These are phyloP conservation scores for Gossypium raimondii DNA, from an alignment of 345 rosid species.

Conservation along the genomic window DNA sequence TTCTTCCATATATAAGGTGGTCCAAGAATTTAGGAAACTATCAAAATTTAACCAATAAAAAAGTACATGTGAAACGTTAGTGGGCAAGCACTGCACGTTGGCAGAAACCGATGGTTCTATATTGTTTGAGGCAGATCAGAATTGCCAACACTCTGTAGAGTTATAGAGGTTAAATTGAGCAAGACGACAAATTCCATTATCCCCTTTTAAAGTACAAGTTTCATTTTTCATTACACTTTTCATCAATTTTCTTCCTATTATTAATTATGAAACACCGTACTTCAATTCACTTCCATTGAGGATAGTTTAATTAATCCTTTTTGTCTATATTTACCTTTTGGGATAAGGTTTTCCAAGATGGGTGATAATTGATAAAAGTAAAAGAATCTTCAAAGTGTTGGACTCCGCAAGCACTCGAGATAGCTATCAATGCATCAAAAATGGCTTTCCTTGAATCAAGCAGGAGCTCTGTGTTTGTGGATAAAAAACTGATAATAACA, in stretches of 20 bases:
- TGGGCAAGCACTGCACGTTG: background rate
- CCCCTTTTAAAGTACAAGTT: background rate
- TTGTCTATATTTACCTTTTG: no score
- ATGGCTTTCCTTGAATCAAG: background rate
- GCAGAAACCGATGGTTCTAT: conserved; percentile 7
- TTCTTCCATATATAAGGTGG: background rate
- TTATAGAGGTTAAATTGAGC: background rate
- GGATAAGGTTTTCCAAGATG: background rate
- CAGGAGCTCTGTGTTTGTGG: background rate
- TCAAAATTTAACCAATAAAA: background rate
- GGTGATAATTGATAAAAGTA: background rate
- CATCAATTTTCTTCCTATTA: background rate
- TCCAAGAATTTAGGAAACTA: background rate
- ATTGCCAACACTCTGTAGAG: background rate
- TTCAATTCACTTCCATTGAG: no score
- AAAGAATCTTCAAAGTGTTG: background rate
- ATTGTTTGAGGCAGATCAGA: background rate
- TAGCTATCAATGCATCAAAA: background rate
- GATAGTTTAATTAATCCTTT: no score
- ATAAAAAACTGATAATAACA: no score
- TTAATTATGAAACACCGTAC: background rate
- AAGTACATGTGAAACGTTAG: background rate
- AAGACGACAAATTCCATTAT: background rate
- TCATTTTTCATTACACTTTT: background rate
- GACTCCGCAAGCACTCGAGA: background rate